Evolutionary conservation across 495 filamentous ascomycete species (phyloP), one percentile per base, ranked within the genome.

Genomic region (Hyphodiscus hymeniophilus): DNA sequence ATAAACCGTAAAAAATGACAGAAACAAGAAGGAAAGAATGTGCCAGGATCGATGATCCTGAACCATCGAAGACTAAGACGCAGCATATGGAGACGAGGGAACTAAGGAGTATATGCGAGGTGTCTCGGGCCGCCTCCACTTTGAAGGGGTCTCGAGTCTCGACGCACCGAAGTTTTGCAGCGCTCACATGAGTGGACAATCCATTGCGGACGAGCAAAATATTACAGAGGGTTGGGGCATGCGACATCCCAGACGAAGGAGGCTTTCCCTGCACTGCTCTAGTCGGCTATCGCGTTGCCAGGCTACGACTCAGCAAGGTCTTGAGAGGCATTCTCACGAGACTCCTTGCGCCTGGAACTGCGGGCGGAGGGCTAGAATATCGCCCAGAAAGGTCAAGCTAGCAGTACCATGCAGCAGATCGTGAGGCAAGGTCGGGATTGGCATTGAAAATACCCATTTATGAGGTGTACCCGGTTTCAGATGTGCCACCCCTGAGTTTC

Each of bases 1-100:
- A 17, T 47, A 51, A 58, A 47, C 47, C 26, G 40, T 57, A 60
- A 48, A 59, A 56, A 57, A 55, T 36, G 42, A 58, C 52, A 56
- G 50, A 42, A 57, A 59, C 46, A 45, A 36, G 26, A 43, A 54
- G 43, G 26, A 40, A 57, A 57, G 57, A 52, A 52, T 43, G 51
- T 51, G 52, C 57, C 60, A 58, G 51, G 54, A 57, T 36, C 53
- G 51, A 57, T 46, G 46, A 54, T 50, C 41, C 13, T 26, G 11
- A 24, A 11, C n/a, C 24, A 8, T 43, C 35, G 28, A 45, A 51
- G 45, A 51, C 23, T 44, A 43, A 28, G 39, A 23, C 38, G 34
- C 4, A 49, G 47, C 16, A 35, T 31, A 30, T 39, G 32, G 34
- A 30, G 28, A n/a, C 17, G 23, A 24, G 31, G 44, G 17, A 42